Base-by-base conservation (phyloP, 192 early-diverging fungal genomes). In the Umbelopsis vinacea region DNA sequence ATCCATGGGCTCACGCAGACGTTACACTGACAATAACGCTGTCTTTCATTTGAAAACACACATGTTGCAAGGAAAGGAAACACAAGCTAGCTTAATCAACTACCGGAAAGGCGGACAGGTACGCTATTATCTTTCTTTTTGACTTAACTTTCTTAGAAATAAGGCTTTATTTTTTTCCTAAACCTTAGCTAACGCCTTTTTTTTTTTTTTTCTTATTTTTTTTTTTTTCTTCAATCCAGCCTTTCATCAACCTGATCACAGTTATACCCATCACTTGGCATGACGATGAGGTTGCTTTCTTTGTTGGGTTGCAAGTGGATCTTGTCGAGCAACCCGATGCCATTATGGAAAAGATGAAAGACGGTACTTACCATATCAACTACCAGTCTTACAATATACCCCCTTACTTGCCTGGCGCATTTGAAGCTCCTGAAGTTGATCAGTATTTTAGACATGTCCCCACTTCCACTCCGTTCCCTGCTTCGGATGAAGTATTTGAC, bases 301-400 rank as follows among this genome's bases (percentile, higher is more conserved):
- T 83, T 74, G 85, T 90, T 37, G 89, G 89, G 4, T 81, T 90
- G 38, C 86, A 88, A 68, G 82, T 90, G 14, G 89, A 91, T 66
- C 66, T 91, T 7, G 85, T 91, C 2, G 87, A 90, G 37, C 90
- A 91, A 72, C 90, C 90, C 45, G 84, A 89, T 29, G 84, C 87
- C n/a, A 91, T 90, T 71, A 67, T 91, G 47, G 76, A 84, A 17
- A 85, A 86, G 63, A 84, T 90, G 87, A 77, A 84, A 73, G 86
- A 87, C 73, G 86, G 86, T 46, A 83, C 82, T 17, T 87, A 87
- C 52, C 52, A 81, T 11, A 73, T 87, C 12, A 87, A 84, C 60
- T 87, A 87, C 68, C 83, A 73, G 26, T 75, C 81, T 68, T 40
- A 48, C 69, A 83, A 81, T 50, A 66, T 81, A 6, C 67, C 79